Evolutionary conservation across 2,329 filamentous ascomycete species (phyloP).

Genomic region (Aureobasidium sp.): DNA sequence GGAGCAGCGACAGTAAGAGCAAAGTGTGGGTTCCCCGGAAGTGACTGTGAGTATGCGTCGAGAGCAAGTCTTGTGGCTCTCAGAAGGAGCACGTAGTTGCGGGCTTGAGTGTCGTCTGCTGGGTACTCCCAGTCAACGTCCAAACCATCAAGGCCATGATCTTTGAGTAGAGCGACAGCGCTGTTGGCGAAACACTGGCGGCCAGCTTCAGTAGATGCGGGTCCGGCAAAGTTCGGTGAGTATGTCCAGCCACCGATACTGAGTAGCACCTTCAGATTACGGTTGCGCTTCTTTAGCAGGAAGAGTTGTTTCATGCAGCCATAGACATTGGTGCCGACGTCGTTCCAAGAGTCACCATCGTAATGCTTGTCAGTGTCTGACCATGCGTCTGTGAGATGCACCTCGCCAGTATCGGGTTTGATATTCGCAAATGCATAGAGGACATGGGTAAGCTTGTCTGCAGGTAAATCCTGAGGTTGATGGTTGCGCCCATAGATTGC

Average conservation of each 20-base stretch:
- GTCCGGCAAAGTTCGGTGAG: slow-evolving; percentile 67
- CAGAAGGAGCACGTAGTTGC: slow-evolving; percentile 35
- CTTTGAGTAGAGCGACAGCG: slow-evolving; percentile 68
- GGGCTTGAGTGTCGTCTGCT: slow-evolving; percentile 33
- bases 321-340: slow-evolving; percentile 63
- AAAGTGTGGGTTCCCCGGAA: slow-evolving; percentile 34
- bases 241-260: slow-evolving; percentile 80
- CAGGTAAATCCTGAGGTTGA: slow-evolving; percentile 75
- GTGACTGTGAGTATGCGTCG: slow-evolving; percentile 33
- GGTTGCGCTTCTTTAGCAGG: slow-evolving; percentile 67
- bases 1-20: slow-evolving; percentile 40
- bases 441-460: slow-evolving; percentile 76
- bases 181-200: slow-evolving; percentile 61
- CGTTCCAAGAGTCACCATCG: slow-evolving; percentile 57
- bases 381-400: slow-evolving; percentile 62
- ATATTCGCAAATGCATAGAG: slow-evolving; percentile 91
- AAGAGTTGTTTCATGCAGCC: slow-evolving; percentile 73
- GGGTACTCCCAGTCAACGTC: slow-evolving; percentile 46
- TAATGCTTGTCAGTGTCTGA: slow-evolving; percentile 66
- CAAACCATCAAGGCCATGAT: slow-evolving; percentile 61
- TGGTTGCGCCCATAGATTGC: slow-evolving; percentile 83
- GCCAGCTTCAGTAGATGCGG: slow-evolving; percentile 56
- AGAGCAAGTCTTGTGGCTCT: slow-evolving; percentile 32
- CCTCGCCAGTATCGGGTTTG: slow-evolving; percentile 69
- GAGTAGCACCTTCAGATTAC: slow-evolving; percentile 70